Conservation (phyloP, 768 basidiomycete genomes). For the Lactarius pseudohatsudake region DNA sequence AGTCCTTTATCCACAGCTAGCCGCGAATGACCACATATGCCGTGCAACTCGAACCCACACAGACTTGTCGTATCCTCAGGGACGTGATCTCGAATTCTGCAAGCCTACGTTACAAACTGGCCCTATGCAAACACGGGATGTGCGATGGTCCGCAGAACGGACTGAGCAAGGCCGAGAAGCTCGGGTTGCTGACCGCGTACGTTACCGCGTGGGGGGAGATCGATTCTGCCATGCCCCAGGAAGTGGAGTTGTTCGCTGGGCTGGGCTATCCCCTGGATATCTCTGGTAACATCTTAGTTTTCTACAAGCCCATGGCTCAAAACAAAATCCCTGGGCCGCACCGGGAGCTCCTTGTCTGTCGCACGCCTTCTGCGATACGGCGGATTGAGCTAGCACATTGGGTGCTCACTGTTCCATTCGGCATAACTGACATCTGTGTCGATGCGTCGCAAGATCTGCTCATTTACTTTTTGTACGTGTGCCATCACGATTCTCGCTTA, state of each 20-base stretch:
- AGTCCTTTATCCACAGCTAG: background rate
- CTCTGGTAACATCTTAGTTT: slow-evolving; percentile 17
- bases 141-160: slow-evolving; percentile 3
- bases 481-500: background rate
- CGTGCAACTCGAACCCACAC: background rate
- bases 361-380: slow-evolving; percentile 12
- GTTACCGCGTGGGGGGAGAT: slow-evolving; percentile 11
- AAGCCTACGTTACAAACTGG: slow-evolving; percentile 18
- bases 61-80: slow-evolving; percentile 18
- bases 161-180: slow-evolving; percentile 16
- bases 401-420: slow-evolving; percentile 8
- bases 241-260: background rate
- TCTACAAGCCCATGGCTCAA: slow-evolving; percentile 5
- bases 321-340: background rate
- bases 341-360: slow-evolving; percentile 11
- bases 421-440: background rate
- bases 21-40: background rate
- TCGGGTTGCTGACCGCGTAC: slow-evolving; percentile 9
- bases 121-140: slow-evolving; percentile 16
- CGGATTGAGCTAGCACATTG: slow-evolving; percentile 16
- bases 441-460: slow-evolving; percentile 21
- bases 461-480: slow-evolving; percentile 19
- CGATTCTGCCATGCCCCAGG: background rate
- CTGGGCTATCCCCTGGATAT: slow-evolving; percentile 14
- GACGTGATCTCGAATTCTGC: slow-evolving; percentile 10